phyloP scores from a whole-genome alignment of 2,329 filamentous ascomycete genomes.

The Pseudopyricularia javanii region DNA sequence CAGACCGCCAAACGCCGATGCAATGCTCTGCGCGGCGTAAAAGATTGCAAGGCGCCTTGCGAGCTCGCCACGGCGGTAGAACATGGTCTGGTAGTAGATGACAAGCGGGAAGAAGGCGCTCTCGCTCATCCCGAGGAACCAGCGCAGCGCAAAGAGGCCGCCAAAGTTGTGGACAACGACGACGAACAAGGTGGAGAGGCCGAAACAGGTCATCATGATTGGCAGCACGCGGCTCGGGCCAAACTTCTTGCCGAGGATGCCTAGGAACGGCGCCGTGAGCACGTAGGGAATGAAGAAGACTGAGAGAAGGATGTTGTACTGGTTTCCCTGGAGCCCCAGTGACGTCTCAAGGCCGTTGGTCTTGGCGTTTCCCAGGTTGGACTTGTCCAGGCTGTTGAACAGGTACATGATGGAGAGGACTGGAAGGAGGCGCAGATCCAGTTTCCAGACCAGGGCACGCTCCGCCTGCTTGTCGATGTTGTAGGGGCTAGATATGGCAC shows the following conservation, averaged over 20 bases:
- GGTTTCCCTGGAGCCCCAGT: slow-evolving; percentile 26
- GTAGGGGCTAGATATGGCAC: background rate
- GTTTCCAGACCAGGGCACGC: slow-evolving; percentile 37
- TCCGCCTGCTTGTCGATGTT: slow-evolving; percentile 29
- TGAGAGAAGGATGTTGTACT: slow-evolving; percentile 58
- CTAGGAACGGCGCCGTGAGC: slow-evolving; percentile 58
- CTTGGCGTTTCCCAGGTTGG: slow-evolving; percentile 9
- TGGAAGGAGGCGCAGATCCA: slow-evolving; percentile 40
- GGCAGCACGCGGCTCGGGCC: slow-evolving; percentile 44
- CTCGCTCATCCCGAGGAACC: slow-evolving; percentile 57
- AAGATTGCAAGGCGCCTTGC: slow-evolving; percentile 48
- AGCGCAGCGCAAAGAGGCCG: slow-evolving; percentile 47
- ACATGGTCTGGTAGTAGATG: slow-evolving; percentile 60
- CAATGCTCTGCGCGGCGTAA: slow-evolving; percentile 41
- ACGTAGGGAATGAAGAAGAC: slow-evolving; percentile 66
- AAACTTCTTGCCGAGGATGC: slow-evolving; percentile 64
- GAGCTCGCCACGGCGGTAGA: slow-evolving; percentile 50
- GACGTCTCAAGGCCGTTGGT: slow-evolving; percentile 2
- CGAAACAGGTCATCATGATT: slow-evolving; percentile 38
- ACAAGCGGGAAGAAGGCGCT: slow-evolving; percentile 64
- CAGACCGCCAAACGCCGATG: slow-evolving; percentile 7
- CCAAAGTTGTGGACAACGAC: slow-evolving; percentile 45
- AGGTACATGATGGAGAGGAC: slow-evolving; percentile 43
- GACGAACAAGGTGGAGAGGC: slow-evolving; percentile 52
- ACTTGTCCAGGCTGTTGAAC: slow-evolving; percentile 33